Evolutionary conservation across 2,329 filamentous ascomycete genomes (phyloP).

Genomic region (Phialophora expanda): DNA sequence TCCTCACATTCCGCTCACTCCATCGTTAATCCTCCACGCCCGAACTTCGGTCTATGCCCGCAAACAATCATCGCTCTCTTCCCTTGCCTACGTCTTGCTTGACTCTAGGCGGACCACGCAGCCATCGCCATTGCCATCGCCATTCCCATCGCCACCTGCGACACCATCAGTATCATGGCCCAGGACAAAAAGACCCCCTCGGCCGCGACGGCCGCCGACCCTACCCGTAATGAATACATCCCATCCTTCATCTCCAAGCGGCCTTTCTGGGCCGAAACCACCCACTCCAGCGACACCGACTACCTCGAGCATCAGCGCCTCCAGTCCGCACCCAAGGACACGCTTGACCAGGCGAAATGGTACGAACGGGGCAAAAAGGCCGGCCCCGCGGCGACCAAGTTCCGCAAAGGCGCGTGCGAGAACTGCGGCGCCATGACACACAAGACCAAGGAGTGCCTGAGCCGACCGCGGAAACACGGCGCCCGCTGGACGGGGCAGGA

Average conservation of each 20-base stretch:
- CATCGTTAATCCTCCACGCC: neutral
- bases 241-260: slow-evolving; percentile 97
- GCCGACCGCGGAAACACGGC: slow-evolving; percentile 83
- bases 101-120: neutral
- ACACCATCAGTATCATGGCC: neutral
- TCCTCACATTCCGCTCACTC: neutral
- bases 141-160: no score
- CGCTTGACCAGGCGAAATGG: slow-evolving; percentile 75
- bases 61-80: neutral
- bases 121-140: neutral
- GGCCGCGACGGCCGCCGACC: slow-evolving; percentile 15
- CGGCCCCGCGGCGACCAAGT: slow-evolving; percentile 91
- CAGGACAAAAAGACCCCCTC: neutral
- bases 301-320: slow-evolving; percentile 97
- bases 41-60: neutral
- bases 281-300: slow-evolving; percentile 67
- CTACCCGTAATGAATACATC: slow-evolving; percentile 89
- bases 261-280: slow-evolving; percentile 89
- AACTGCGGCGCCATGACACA: slow-evolving; percentile 98
- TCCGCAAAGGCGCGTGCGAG: slow-evolving; percentile 95
- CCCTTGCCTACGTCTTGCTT: neutral
- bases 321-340: slow-evolving; percentile 51
- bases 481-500: slow-evolving; percentile 91
- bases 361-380: slow-evolving; percentile 86
- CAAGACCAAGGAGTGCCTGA: slow-evolving; percentile 91